Evolutionary conservation across 148 eudicot genomes (phyloP), one percentile per base, ranked within the genome.

Genomic region (Heliosperma pusillum): DNA sequence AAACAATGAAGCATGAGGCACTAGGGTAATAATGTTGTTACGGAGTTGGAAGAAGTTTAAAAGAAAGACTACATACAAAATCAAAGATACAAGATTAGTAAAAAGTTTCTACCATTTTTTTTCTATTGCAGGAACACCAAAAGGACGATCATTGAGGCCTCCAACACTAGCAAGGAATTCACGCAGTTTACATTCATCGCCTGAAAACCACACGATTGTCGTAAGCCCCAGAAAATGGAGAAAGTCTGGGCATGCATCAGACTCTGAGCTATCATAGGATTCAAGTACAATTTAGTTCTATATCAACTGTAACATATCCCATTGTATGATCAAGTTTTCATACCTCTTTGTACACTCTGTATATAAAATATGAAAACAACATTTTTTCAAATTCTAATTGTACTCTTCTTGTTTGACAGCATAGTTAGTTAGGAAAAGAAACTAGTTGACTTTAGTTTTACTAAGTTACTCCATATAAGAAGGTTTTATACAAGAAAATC

Each of bases 241-340:
- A 70, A 75, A 45, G 76, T 86, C 91, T 1, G 90, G 94, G 25
- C 94, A 90, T 76, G 80, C 79, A 56, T 90, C 94, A 36, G 94
- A 90, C 81, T 90, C 94, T 26, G 94, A 90, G 79, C 80, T 88
- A 62, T 19, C 78, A 24, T 88, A 86, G 73, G 69, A 40, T 55
- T 71, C 70, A 17, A 47, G 44, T 20, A 21, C 15, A 67, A 13
- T 10, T 11, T 42, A 40, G 50, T 42, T 8, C 25, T 20, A 44
- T 42, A 44, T 19, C 52, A 67, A 66, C 16, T 67, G 55, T 67
- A 70, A 25, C 27, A 58, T 50, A 45, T 17, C 25, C 11, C 33
- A 69, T 21, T 47, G 17, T 16, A 26, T 26, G 26, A 3, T 42
- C 53, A 11, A 67, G 50, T 11, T 44, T 52, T 22, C 44, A 55